Evolutionary conservation across 176 grass and related monocot species (phyloP).

Genomic region (Rhynchospora pubera): DNA sequence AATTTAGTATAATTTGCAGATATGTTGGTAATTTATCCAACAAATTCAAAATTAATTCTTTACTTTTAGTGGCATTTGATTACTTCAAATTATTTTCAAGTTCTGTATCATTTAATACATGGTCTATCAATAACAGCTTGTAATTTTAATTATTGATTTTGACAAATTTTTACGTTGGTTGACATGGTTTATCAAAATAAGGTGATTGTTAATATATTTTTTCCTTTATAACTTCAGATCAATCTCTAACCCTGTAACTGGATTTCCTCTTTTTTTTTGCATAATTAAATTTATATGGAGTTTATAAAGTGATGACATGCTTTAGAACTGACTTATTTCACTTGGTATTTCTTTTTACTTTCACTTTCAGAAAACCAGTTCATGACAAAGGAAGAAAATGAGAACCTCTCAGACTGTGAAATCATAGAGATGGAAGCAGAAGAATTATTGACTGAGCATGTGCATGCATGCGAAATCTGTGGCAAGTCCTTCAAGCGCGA

Average conservation of each 20-base stretch:
- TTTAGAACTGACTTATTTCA: not conserved
- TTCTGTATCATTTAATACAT: not conserved
- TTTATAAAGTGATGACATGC: not conserved
- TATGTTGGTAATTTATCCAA: not conserved
- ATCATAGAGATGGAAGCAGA: slow-evolving; percentile 74
- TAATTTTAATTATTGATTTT: not conserved
- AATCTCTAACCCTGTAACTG: not conserved
- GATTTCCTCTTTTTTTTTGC: not conserved
- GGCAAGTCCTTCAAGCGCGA: slow-evolving; percentile 98
- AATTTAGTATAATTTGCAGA: not conserved
- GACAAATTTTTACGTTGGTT: too few relatives aligned
- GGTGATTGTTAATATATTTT: not conserved
- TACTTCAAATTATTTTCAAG: not conserved
- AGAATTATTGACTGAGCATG: slow-evolving; percentile 83
- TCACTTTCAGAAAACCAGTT: slow-evolving; percentile 12
- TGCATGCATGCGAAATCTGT: slow-evolving; percentile 88
- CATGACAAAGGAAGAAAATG: slow-evolving; percentile 21
- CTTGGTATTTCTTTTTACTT: not conserved
- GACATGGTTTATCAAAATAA: not conserved
- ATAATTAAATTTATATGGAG: not conserved
- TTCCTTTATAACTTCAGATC: not conserved
- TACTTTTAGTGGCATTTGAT: not conserved
- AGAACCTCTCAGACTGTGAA: slow-evolving; percentile 44
- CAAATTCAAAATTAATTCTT: not conserved
- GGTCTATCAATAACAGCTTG: not conserved